Evolutionary conservation across 164 flowering plant species (phyloP).

Genomic region (Vitis cinerea): DNA sequence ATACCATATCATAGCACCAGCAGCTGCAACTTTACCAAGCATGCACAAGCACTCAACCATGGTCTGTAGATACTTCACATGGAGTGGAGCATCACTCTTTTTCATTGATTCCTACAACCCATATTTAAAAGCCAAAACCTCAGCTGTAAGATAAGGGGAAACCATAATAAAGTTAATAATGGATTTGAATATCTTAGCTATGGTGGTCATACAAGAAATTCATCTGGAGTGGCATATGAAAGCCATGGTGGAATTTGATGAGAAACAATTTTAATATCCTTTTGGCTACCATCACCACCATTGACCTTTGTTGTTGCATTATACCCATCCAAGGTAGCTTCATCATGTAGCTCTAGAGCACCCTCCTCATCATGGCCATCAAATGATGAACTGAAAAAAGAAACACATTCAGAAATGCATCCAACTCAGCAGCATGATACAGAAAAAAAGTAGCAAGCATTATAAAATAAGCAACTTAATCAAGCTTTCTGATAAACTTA

Average conservation of each 20-base stretch:
- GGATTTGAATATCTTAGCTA: neutral
- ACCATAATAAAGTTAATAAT: neutral
- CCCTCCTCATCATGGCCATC: conserved; percentile 88
- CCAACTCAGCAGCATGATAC: neutral
- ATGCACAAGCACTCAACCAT: conserved; percentile 93
- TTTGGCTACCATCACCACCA: conserved; percentile 55
- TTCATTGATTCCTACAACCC: conserved; percentile 69
- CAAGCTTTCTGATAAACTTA: neutral
- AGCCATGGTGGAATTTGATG: conserved; percentile 85
- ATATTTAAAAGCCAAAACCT: conserved; percentile 12
- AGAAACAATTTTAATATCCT: conserved; percentile 44
- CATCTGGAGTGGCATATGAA: conserved; percentile 81
- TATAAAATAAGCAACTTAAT: neutral
- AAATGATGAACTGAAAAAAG: conserved; percentile 63
- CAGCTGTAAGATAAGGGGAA: conserved; percentile 10
- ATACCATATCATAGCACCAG: conserved; percentile 96
- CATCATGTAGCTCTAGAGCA: conserved; percentile 47
- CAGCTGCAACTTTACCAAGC: conserved; percentile 98
- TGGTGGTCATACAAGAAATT: conserved; percentile 68
- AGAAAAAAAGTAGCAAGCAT: neutral
- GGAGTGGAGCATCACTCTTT: conserved; percentile 87
- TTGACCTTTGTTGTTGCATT: conserved; percentile 31
- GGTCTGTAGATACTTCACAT: conserved; percentile 92
- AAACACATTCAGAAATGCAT: neutral
- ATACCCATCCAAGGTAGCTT: conserved; percentile 47